Evolutionary conservation across 2,329 filamentous ascomycete genomes (phyloP).

Genomic region (Neofusicoccum cordaticola): DNA sequence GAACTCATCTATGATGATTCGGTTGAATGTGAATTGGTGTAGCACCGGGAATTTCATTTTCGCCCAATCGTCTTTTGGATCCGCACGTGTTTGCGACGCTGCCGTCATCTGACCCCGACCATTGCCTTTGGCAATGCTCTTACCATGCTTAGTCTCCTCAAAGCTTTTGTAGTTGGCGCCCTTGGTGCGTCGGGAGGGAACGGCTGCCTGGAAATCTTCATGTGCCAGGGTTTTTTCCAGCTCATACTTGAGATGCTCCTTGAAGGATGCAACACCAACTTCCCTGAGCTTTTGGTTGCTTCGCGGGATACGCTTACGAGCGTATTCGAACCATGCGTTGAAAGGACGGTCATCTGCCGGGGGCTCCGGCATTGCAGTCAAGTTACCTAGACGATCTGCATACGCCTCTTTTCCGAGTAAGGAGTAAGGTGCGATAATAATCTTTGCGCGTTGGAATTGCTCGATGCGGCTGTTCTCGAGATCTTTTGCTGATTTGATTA

Average conservation of each 20-base stretch:
- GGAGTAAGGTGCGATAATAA: slow-evolving; percentile 55
- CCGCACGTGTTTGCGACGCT: neutral
- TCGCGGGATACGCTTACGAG: slow-evolving; percentile 40
- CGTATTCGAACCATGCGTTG: slow-evolving; percentile 53
- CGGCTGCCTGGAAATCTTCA: slow-evolving; percentile 35
- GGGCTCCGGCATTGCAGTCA: slow-evolving; percentile 46
- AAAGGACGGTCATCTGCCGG: slow-evolving; percentile 48
- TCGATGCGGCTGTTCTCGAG: slow-evolving; percentile 44
- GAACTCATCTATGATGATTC: slow-evolving; percentile 64
- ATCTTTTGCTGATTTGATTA: slow-evolving; percentile 40
- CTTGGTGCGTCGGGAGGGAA: slow-evolving; percentile 38
- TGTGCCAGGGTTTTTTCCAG: slow-evolving; percentile 29
- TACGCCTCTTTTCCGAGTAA: slow-evolving; percentile 51
- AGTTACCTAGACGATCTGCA: slow-evolving; percentile 47
- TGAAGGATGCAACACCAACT: slow-evolving; percentile 31
- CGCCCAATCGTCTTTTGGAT: slow-evolving; percentile 24
- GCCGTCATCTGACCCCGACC: neutral
- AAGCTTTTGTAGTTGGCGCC: slow-evolving; percentile 15
- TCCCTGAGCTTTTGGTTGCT: slow-evolving; percentile 39
- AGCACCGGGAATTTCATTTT: slow-evolving; percentile 41
- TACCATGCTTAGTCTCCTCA: neutral
- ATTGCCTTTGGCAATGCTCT: neutral
- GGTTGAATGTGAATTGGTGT: slow-evolving; percentile 60
- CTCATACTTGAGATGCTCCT: slow-evolving; percentile 22
- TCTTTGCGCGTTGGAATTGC: slow-evolving; percentile 48